These are phyloP conservation scores for Lithospermum erythrorhizon DNA, from an alignment of 257 asterid genomes.

Conservation along the genomic window DNA sequence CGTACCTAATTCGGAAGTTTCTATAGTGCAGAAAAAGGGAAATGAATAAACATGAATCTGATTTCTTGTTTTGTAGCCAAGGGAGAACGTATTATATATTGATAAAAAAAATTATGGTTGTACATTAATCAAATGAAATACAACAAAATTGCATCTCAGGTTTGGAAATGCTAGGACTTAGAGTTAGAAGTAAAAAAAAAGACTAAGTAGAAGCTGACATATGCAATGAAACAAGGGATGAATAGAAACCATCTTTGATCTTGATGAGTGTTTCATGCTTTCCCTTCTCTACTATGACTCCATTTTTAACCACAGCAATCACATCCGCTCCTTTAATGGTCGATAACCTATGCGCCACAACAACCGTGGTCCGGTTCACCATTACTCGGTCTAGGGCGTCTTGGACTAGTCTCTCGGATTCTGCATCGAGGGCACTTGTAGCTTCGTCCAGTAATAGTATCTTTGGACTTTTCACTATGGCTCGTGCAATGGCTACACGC, in stretches of 20 bases:
- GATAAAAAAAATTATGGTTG: background rate
- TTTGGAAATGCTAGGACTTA: background rate
- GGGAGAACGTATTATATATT: too few species aligned
- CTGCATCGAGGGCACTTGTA: slow-evolving; percentile 71
- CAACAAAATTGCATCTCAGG: background rate
- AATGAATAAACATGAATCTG: too few species aligned
- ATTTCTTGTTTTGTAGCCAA: too few species aligned
- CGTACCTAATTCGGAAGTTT: too few species aligned
- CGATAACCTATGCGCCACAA: slow-evolving; percentile 80
- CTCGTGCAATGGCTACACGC: slow-evolving; percentile 85
- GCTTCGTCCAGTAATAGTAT: slow-evolving; percentile 78
- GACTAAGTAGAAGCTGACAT: slow-evolving; percentile 22
- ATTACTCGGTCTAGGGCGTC: slow-evolving; percentile 70
- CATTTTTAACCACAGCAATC: slow-evolving; percentile 78
- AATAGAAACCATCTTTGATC: slow-evolving; percentile 54
- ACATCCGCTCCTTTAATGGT: slow-evolving; percentile 68
- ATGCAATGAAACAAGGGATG: slow-evolving; percentile 67
- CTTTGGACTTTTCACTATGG: slow-evolving; percentile 62
- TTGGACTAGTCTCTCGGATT: slow-evolving; percentile 74
- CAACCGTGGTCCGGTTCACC: slow-evolving; percentile 65
- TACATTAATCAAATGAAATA: background rate
- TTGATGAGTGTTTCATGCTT: slow-evolving; percentile 54
- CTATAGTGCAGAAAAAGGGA: too few species aligned
- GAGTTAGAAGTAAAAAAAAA: background rate
- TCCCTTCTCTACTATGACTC: slow-evolving; percentile 71